Conservation (phyloP, 2,329 filamentous ascomycete genomes). For the Ophiostoma ulmi region DNA sequence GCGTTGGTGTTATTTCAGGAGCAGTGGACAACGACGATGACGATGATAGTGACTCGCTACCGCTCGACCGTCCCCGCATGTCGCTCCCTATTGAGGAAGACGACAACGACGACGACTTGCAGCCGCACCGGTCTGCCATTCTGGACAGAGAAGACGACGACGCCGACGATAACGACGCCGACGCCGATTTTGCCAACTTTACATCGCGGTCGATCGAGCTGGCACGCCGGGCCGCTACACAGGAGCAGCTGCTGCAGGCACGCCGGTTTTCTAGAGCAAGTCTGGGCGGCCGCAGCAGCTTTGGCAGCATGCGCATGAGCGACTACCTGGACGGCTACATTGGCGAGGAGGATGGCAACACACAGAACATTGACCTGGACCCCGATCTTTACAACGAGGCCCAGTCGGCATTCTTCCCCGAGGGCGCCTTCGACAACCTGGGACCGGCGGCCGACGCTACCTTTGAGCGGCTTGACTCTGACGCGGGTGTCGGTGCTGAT, state of each 20-base stretch:
- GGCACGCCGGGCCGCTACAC: conserved; percentile 48
- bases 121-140: conserved; percentile 49
- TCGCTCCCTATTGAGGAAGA: conserved; percentile 49
- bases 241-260: conserved; percentile 36
- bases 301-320: conserved; percentile 51
- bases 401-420: conserved; percentile 50
- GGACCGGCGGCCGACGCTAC: conserved; percentile 38
- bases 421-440: conserved; percentile 41
- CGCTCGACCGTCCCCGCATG: conserved; percentile 48
- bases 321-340: conserved; percentile 42
- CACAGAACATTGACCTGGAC: conserved; percentile 40
- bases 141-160: conserved; percentile 53
- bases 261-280: conserved; percentile 48
- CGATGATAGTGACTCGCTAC: conserved; percentile 48
- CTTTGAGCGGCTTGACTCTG: conserved; percentile 39
- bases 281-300: conserved; percentile 49
- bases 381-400: background rate
- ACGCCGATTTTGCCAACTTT: conserved; percentile 46
- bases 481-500: conserved; percentile 32
- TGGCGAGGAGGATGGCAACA: conserved; percentile 32
- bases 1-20: background rate
- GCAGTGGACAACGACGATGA: conserved; percentile 38
- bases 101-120: conserved; percentile 48
- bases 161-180: conserved; percentile 20
- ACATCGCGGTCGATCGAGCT: conserved; percentile 57